phyloP scores from a whole-genome alignment of 1,284 basidiomycete species.

The Microbotryomycetes sp. region DNA sequence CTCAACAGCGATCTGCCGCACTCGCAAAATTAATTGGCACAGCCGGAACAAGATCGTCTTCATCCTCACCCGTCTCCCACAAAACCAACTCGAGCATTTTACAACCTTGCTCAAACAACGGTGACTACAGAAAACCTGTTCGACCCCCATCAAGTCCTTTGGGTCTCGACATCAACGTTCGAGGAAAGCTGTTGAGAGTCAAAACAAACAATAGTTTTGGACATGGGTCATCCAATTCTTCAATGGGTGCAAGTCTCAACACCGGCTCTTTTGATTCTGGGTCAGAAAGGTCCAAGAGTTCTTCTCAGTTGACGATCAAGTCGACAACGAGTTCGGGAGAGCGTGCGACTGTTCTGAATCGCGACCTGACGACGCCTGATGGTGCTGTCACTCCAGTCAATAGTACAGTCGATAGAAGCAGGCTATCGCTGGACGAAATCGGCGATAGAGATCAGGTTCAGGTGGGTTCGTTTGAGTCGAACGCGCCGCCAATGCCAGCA shows the following conservation, averaged over 20 bases:
- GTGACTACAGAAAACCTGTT: background rate
- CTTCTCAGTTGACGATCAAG: conserved; percentile 10
- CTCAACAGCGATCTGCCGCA: background rate
- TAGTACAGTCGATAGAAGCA: too few species aligned
- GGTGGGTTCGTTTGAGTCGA: background rate
- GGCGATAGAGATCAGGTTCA: background rate
- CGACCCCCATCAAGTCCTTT: background rate
- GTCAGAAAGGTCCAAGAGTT: conserved; percentile 12
- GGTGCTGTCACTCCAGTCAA: too few species aligned
- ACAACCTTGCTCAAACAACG: background rate
- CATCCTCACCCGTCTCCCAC: too few species aligned
- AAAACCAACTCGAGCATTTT: background rate
- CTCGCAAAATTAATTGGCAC: background rate
- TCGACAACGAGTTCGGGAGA: background rate
- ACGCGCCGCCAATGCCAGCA: background rate
- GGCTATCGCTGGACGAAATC: too few species aligned
- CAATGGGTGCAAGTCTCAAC: too few species aligned
- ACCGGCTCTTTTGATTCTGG: conserved; percentile 3
- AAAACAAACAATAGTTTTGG: background rate
- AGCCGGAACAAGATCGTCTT: background rate
- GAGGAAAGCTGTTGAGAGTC: background rate
- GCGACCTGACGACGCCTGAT: too few species aligned
- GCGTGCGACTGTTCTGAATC: too few species aligned
- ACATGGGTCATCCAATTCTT: too few species aligned
- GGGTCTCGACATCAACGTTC: background rate